Evolutionary conservation across 1,139 yeast species (phyloP).

Genomic region (Scheffersomyces lignicola): DNA sequence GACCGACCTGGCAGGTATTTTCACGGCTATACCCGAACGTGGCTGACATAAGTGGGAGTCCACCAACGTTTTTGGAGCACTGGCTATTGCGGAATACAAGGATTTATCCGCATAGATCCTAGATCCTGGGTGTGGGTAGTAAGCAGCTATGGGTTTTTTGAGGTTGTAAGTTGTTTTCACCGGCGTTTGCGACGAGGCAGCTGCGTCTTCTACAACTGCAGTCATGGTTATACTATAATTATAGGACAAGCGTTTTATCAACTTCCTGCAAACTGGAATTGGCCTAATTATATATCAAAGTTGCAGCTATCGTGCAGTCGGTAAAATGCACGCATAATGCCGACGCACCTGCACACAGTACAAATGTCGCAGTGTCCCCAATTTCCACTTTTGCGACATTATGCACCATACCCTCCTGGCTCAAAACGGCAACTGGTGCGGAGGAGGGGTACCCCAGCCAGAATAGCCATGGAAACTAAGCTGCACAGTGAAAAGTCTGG

Average conservation of each 20-base stretch:
- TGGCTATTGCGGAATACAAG: constrained; percentile 46
- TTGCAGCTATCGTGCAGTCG: background rate
- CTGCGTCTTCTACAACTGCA: constrained; percentile 6
- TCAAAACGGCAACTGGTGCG: constrained; percentile 1
- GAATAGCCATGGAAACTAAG: constrained; percentile 1
- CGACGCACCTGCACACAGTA: too few species aligned
- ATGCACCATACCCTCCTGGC: too few species aligned
- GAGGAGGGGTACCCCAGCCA: constrained; percentile 2
- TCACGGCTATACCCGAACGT: constrained; percentile 60
- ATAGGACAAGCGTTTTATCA: too few species aligned
- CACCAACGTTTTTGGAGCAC: constrained; percentile 37
- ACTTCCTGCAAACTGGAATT: too few species aligned
- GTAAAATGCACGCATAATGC: background rate
- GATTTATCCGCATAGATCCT: constrained; percentile 50
- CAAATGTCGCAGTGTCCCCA: too few species aligned
- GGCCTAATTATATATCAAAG: background rate
- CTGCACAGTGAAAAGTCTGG: too few species aligned
- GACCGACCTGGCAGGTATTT: constrained; percentile 57
- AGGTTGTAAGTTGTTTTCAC: constrained; percentile 39
- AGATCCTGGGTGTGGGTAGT: constrained; percentile 56
- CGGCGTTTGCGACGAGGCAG: constrained; percentile 40
- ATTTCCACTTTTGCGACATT: too few species aligned
- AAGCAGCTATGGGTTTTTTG: constrained; percentile 57
- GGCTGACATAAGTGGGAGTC: constrained; percentile 46
- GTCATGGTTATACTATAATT: background rate